Evolutionary conservation across 805 yeast species (phyloP).

Genomic region (Saccharomycopsis amapae): DNA sequence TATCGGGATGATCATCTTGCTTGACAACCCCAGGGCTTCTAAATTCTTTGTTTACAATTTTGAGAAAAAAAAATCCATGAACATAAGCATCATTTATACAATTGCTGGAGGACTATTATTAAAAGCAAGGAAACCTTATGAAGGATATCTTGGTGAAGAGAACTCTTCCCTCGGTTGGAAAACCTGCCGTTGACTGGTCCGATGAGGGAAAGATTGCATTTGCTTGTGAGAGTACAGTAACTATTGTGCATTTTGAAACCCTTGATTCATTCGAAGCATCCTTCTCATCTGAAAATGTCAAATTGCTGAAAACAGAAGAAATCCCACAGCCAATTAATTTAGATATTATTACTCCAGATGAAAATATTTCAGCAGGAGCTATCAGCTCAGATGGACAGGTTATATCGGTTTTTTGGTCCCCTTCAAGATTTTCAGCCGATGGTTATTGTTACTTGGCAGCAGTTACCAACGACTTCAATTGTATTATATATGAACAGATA

Average conservation of each 20-base stretch:
- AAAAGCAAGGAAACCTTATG: conserved; percentile 1
- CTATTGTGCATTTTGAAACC: background rate
- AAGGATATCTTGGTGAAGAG: background rate
- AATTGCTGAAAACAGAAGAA: background rate
- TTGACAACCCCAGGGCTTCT: no score
- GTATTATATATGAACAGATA: conserved; percentile 6
- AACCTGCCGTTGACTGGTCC: background rate
- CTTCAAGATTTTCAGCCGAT: background rate
- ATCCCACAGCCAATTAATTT: background rate
- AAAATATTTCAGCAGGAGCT: conserved; percentile 2
- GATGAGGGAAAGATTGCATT: conserved; percentile 7
- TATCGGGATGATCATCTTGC: no score
- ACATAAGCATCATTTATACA: no score
- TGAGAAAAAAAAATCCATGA: no score
- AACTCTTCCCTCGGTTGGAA: background rate
- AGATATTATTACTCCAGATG: background rate
- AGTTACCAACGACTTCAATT: conserved; percentile 11
- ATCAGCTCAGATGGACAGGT: conserved; percentile 4
- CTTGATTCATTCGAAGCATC: background rate
- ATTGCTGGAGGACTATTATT: no score
- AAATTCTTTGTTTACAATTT: background rate
- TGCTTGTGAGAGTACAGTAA: background rate
- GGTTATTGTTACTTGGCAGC: conserved; percentile 4
- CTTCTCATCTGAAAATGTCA: background rate
- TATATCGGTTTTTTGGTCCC: conserved; percentile 9